Evolutionary conservation across 345 rosid genomes (phyloP).

Genomic region (Rhizophora mangle): DNA sequence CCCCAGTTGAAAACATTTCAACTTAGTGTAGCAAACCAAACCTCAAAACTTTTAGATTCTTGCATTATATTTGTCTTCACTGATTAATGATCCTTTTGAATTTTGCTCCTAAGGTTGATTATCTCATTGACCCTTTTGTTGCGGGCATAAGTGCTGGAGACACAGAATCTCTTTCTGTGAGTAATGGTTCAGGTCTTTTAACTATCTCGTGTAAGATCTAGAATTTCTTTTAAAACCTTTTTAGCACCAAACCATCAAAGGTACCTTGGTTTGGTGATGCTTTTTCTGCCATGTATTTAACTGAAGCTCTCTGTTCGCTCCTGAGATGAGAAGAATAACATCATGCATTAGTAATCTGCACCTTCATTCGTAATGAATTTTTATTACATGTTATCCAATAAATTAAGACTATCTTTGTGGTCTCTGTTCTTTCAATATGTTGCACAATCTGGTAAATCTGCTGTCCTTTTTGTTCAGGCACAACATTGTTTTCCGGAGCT

Average conservation of each 20-base stretch:
- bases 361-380: neutral
- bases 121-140: slow-evolving; percentile 88
- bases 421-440: slow-evolving; percentile 14
- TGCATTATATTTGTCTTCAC: too few species aligned
- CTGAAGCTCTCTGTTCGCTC: neutral
- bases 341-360: neutral
- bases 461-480: slow-evolving; percentile 53
- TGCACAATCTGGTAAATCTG: slow-evolving; percentile 5
- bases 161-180: slow-evolving; percentile 90
- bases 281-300: neutral
- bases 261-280: neutral
- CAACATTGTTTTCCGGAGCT: slow-evolving; percentile 81
- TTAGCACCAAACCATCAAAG: neutral
- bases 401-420: slow-evolving; percentile 11
- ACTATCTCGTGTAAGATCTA: slow-evolving; percentile 14
- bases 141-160: slow-evolving; percentile 91
- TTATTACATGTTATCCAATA: neutral
- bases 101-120: slow-evolving; percentile 66
- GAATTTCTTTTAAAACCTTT: neutral
- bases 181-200: slow-evolving; percentile 29
- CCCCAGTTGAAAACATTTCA: slow-evolving; percentile 4
- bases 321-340: neutral
- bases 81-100: slow-evolving; percentile 16
- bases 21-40: too few species aligned
- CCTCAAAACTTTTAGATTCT: too few species aligned